Evolutionary conservation across 192 early-diverging fungal genomes (phyloP).

Genomic region (Backusella parvicylindrica): DNA sequence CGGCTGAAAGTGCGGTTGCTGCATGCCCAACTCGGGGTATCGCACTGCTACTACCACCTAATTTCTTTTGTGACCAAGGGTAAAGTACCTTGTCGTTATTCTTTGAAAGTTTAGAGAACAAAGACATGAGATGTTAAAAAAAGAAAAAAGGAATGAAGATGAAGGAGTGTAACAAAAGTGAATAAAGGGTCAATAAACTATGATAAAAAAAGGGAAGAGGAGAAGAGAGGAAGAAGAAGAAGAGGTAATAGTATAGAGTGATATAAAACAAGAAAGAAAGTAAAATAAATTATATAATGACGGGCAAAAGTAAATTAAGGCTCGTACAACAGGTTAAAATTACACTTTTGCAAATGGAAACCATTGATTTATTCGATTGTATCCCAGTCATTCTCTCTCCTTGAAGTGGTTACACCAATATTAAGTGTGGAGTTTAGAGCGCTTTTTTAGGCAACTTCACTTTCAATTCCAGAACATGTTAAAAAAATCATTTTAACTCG

Average conservation of each 20-base stretch:
- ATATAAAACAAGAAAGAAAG: background rate
- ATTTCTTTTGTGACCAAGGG: conserved; percentile 33
- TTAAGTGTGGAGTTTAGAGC: background rate
- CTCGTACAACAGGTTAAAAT: background rate
- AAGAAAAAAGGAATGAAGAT: conserved; percentile 6
- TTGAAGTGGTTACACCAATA: background rate
- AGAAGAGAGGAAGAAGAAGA: background rate
- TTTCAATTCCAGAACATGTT: background rate
- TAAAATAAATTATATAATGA: background rate
- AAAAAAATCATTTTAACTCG: background rate
- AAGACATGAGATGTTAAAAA: conserved; percentile 21
- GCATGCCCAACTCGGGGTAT: conserved; percentile 29
- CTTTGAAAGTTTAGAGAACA: conserved; percentile 31
- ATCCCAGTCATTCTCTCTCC: background rate
- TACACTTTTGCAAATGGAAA: background rate
- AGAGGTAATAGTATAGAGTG: background rate
- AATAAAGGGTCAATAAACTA: background rate
- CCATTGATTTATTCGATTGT: background rate
- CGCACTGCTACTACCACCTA: background rate
- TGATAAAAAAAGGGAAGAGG: background rate
- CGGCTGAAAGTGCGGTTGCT: conserved; percentile 10
- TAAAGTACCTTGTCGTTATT: conserved; percentile 25
- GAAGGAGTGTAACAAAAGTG: background rate
- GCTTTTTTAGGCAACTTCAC: too few relatives aligned
- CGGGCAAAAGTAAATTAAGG: background rate